phyloP scores from a whole-genome alignment of 352 stramenopile genomes.

The Aphanomyces cochlioides region DNA sequence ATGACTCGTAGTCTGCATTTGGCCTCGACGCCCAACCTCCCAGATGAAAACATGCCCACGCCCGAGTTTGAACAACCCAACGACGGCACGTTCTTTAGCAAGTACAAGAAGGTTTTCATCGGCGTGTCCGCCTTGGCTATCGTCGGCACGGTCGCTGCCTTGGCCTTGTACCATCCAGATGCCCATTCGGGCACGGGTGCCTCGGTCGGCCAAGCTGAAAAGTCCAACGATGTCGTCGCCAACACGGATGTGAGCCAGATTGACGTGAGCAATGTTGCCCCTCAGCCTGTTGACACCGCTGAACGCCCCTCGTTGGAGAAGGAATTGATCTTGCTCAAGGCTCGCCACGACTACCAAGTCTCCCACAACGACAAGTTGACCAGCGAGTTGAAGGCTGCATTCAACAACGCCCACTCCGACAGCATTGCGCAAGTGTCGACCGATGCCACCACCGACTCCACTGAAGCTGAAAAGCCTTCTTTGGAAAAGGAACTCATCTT shows the following conservation, averaged over 20 bases:
- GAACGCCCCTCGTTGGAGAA: too few relatives aligned
- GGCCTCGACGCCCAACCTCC: constrained; percentile 1
- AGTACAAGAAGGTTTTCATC: constrained; percentile 8
- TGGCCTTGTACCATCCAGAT: constrained; percentile 6
- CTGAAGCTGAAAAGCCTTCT: background rate
- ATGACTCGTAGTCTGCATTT: background rate
- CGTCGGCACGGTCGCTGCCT: constrained; percentile 1
- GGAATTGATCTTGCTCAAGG: too few relatives aligned
- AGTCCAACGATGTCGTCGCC: background rate
- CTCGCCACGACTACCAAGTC: too few relatives aligned
- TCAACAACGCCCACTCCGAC: too few relatives aligned
- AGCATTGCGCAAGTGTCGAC: background rate
- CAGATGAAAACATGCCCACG: constrained; percentile 7
- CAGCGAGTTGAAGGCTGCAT: too few relatives aligned
- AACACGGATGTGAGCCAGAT: background rate
- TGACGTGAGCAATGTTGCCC: too few relatives aligned
- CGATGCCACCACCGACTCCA: background rate
- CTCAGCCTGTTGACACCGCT: too few relatives aligned
- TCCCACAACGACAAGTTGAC: too few relatives aligned
- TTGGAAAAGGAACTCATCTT: too few relatives aligned
- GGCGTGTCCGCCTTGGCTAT: background rate
- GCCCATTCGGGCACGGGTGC: background rate
- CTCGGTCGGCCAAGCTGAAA: background rate
- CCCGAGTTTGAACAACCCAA: background rate
- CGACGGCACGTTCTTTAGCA: background rate